phyloP scores from a whole-genome alignment of 306 rosid species.

The Cicer cuneatum region DNA sequence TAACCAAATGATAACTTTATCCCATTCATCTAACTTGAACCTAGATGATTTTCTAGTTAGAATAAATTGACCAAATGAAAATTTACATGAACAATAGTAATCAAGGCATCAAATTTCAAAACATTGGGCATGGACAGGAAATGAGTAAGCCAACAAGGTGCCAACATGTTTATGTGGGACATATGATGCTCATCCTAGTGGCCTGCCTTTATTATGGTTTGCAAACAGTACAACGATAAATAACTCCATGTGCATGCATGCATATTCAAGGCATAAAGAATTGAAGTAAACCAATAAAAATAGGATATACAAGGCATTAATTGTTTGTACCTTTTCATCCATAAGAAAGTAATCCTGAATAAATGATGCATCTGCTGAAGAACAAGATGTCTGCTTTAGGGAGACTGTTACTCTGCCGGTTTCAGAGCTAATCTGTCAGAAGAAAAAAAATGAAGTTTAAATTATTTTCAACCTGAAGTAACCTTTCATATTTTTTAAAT shows the following conservation, averaged over 20 bases:
- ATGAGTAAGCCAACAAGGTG: background rate
- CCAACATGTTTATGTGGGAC: constrained; percentile 16
- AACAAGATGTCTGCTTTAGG: constrained; percentile 77
- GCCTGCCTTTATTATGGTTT: background rate
- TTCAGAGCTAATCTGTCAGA: constrained; percentile 64
- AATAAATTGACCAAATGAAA: constrained; percentile 28
- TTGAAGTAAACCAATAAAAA: constrained; percentile 10
- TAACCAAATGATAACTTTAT: constrained; percentile 11
- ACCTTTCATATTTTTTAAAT: constrained; percentile 26
- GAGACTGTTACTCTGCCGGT: constrained; percentile 75
- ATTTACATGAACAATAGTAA: background rate
- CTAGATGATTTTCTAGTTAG: constrained; percentile 25
- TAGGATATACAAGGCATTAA: too few relatives aligned
- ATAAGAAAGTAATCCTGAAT: constrained; percentile 72
- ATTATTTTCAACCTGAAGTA: constrained; percentile 9
- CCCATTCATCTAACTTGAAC: constrained; percentile 8
- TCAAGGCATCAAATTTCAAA: background rate
- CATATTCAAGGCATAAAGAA: background rate
- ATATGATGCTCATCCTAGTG: constrained; percentile 4
- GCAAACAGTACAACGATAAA: background rate
- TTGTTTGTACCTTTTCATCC: constrained; percentile 73
- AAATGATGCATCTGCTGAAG: constrained; percentile 85
- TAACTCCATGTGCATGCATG: background rate
- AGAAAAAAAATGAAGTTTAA: constrained; percentile 6
- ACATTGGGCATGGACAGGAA: background rate